Evolutionary conservation across 805 yeast species (phyloP), one percentile per base, ranked within the genome.

Genomic region (Torulaspora delbrueckii): DNA sequence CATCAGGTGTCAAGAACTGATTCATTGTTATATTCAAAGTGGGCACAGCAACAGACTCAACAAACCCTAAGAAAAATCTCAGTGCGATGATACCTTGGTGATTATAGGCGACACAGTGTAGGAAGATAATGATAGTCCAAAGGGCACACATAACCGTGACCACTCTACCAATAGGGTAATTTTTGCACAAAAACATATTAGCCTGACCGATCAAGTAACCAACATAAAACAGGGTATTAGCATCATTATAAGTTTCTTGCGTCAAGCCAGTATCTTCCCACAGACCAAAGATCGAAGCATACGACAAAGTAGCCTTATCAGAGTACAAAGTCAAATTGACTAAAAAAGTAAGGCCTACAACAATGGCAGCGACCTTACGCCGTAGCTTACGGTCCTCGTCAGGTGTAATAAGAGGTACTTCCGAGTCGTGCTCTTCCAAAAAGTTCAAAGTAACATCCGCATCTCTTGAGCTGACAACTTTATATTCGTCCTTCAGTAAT

Each of bases 231-330:
- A 77, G 47, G 2, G 81, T 74, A 49, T 76, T 75, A 13, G 75
- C 65, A 45, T 75, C 73, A 51, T 74, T 73, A 56, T 74, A 77
- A 40, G 66, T 66, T 41, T 67, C 53, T 51, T 72, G 73, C 23
- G 64, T 62, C 23, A 78, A 55, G 2, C 71, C 70, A 1, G 77
- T 74, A 46, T 73, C 78, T 6, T 64, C 70, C 60, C 68, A 75
- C 23, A 78, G 59, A 1, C 73, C 81, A 42, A 76, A 65, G 40
- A 76, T 67, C 0, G 78, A 66, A 12, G 75, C 69, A 53, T 74
- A 78, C 0, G 77, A 69, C 36, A 76, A 52, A 3, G 79, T 71
- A 3, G 76, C 77, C 52, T 78, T 78, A 57, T 77, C 82, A 58
- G 75, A 69, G 18, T 72, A 76, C 43, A 75, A 59, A n/a, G 72